Evolutionary conservation across 768 basidiomycete genomes (phyloP), one percentile per base, ranked within the genome.

Genomic region (Boletales sp.): DNA sequence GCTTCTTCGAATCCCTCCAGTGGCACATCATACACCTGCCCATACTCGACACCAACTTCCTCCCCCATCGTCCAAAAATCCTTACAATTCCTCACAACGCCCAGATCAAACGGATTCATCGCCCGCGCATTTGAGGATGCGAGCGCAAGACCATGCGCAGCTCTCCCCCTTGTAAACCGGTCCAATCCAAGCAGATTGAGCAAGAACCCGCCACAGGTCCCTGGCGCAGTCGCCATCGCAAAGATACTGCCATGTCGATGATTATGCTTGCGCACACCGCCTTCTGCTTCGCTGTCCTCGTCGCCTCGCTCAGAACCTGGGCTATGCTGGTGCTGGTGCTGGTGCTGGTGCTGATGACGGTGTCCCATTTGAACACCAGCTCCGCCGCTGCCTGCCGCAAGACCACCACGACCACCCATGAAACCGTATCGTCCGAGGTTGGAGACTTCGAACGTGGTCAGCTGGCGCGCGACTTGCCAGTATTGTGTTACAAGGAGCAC

Each of bases 381-480:
- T 47, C 76, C 81, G 4, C 65, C 65, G 8, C 81, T 75, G 8
- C 74, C 73, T 17, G 88, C 74, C 34, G 77, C 81, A 3, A 83
- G 79, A 17, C 82, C 82, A 0, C 84, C 89, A 36, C 90, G 83
- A 0, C 94, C 94, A 34, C 96, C 95, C 92, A 99, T 95, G 73
- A 86, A 97, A 12, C 96, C 95, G 62, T 86, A 97, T 41, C 95
- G 81, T 4, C 95, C 93, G 3, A 98, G 82, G 63, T 99, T 99
- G 51, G 86, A 86, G 4, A 98, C 91, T 64, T 99, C 95, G 48
- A 94, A 78, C 0, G 95, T 97, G 2, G 95, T 99, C 81, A 98
- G 91, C 62, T 98, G 94, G 21, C 86, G 81, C 2, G 86, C 81
- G 47, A 97, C 83, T 69, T 99, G 96, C 90, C 90, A 95, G 43